Conservation (phyloP, 2,329 filamentous ascomycete genomes). For the Claviceps sp. region DNA sequence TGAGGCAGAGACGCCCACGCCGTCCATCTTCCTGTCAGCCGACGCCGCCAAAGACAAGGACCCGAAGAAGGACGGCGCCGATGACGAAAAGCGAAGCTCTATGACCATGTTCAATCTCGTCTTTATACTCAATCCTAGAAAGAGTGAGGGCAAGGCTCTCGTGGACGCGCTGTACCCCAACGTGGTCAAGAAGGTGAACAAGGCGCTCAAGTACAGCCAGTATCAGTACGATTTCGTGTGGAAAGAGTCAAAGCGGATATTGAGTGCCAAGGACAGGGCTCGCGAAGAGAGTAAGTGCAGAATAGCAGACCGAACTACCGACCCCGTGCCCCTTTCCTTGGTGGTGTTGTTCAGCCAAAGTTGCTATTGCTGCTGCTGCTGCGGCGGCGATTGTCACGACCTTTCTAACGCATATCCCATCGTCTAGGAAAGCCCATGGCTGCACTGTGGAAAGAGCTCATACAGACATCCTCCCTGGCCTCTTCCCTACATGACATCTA, state of each 20-base stretch:
- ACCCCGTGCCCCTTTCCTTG: neutral
- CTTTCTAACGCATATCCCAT: neutral
- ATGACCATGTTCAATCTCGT: slow-evolving; percentile 99
- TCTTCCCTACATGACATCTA: slow-evolving; percentile 74
- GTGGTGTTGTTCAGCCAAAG: neutral
- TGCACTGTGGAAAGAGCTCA: slow-evolving; percentile 55
- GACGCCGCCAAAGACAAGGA: slow-evolving; percentile 16
- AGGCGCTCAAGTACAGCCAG: slow-evolving; percentile 85
- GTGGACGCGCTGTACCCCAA: slow-evolving; percentile 71
- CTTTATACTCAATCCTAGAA: slow-evolving; percentile 73
- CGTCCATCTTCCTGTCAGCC: slow-evolving; percentile 12
- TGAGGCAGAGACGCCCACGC: slow-evolving; percentile 14
- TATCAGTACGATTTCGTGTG: slow-evolving; percentile 82
- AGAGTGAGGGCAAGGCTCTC: slow-evolving; percentile 61
- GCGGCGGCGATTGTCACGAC: too few species aligned
- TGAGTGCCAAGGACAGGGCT: slow-evolving; percentile 69
- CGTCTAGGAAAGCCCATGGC: slow-evolving; percentile 43
- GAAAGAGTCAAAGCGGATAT: slow-evolving; percentile 75
- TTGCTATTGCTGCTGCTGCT: neutral
- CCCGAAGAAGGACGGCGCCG: slow-evolving; percentile 33
- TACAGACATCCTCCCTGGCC: slow-evolving; percentile 64
- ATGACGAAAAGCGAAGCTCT: slow-evolving; percentile 49
- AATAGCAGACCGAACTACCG: neutral
- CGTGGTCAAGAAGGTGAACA: slow-evolving; percentile 83
- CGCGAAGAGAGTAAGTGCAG: slow-evolving; percentile 47